Conservation (phyloP, 257 asterid genomes). For the Ophiorrhiza pumila region DNA sequence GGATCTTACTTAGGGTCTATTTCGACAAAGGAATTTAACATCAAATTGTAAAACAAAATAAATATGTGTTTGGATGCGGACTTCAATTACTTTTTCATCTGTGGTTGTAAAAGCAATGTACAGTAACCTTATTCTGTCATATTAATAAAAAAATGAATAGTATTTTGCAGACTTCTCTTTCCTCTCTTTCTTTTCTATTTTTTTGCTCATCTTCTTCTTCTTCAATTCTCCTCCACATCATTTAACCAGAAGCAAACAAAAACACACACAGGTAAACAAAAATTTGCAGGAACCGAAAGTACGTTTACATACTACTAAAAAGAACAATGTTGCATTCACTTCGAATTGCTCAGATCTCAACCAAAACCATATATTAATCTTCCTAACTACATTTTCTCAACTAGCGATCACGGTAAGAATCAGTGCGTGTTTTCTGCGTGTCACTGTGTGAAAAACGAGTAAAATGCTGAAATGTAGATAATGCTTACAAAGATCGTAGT, state of each 20-base stretch:
- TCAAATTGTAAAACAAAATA: too few relatives aligned
- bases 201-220: too few relatives aligned
- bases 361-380: neutral
- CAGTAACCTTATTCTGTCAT: too few relatives aligned
- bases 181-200: too few relatives aligned
- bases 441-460: neutral
- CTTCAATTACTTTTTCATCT: too few relatives aligned
- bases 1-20: too few relatives aligned
- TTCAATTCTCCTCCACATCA: too few relatives aligned
- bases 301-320: neutral
- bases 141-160: too few relatives aligned
- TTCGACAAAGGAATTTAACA: too few relatives aligned
- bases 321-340: neutral
- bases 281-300: neutral
- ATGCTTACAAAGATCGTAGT: constrained; percentile 41
- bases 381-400: neutral
- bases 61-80: too few relatives aligned
- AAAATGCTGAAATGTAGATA: constrained; percentile 24
- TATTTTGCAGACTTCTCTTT: too few relatives aligned
- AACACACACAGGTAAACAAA: neutral
- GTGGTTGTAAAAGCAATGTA: too few relatives aligned
- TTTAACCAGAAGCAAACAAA: neutral
- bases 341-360: constrained; percentile 19
- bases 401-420: constrained; percentile 6
- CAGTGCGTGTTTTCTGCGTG: neutral